phyloP scores from a whole-genome alignment of 371 early-diverging fungal genomes.

The Mortierella sp. region DNA sequence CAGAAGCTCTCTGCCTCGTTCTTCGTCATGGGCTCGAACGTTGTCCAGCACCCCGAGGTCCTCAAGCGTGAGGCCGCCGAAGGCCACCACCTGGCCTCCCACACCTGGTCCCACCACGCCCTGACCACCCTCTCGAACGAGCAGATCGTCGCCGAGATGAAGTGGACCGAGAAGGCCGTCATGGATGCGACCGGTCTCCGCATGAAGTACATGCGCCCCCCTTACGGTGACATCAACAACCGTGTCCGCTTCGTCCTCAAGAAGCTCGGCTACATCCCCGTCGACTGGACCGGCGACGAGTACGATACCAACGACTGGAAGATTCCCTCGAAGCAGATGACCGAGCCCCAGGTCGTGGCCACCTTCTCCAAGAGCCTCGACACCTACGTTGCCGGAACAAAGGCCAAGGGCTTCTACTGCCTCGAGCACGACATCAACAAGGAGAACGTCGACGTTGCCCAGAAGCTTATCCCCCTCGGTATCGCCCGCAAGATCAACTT shows the following conservation, averaged over 20 bases:
- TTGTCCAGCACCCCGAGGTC: constrained; percentile 64
- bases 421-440: constrained; percentile 49
- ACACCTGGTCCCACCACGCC: constrained; percentile 73
- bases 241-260: constrained; percentile 72
- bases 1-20: constrained; percentile 71
- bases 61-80: constrained; percentile 60
- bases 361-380: constrained; percentile 32
- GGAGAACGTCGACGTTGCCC: constrained; percentile 26
- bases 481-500: constrained; percentile 39
- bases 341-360: constrained; percentile 14
- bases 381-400: constrained; percentile 25
- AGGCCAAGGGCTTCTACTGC: constrained; percentile 56
- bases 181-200: constrained; percentile 71
- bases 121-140: constrained; percentile 74
- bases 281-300: constrained; percentile 59
- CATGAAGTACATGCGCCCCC: constrained; percentile 69
- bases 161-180: constrained; percentile 77
- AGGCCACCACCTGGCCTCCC: constrained; percentile 61
- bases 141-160: constrained; percentile 79
- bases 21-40: constrained; percentile 72
- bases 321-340: constrained; percentile 6
- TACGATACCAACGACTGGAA: constrained; percentile 60
- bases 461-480: constrained; percentile 47
- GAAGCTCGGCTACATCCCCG: constrained; percentile 67
- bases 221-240: constrained; percentile 79